Evolutionary conservation across 1,284 basidiomycete species (phyloP).

Genomic region (Coriolopsis trogii): DNA sequence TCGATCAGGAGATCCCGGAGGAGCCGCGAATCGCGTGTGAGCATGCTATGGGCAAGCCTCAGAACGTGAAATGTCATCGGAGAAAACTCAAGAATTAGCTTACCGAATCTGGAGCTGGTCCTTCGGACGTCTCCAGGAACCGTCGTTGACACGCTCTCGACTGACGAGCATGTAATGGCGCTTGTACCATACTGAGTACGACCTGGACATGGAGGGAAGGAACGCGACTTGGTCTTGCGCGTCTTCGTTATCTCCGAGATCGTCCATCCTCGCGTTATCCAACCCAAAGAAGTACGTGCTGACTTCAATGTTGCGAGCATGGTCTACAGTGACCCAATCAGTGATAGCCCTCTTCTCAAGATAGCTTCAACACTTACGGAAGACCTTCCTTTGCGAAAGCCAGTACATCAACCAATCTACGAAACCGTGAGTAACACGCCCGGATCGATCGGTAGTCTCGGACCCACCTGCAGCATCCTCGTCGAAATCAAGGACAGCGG

Average conservation of each 20-base stretch:
- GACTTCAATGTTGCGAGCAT: conserved; percentile 15
- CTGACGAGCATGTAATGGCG: conserved; percentile 49
- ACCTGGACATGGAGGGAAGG: conserved; percentile 47
- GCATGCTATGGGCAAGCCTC: conserved; percentile 17
- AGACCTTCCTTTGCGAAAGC: conserved; percentile 13
- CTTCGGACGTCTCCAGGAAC: conserved; percentile 19
- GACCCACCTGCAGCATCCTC: conserved; percentile 61
- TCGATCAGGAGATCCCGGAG: conserved; percentile 32
- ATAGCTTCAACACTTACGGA: conserved; percentile 6
- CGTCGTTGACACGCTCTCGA: conserved; percentile 37
- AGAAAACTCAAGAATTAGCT: conserved; percentile 1
- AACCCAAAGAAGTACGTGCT: conserved; percentile 4
- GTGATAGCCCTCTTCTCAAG: too few relatives aligned
- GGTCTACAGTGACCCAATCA: not conserved
- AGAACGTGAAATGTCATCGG: not conserved
- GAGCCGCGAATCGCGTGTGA: conserved; percentile 23
- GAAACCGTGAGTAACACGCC: not conserved
- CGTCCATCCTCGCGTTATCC: conserved; percentile 1
- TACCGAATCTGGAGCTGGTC: conserved; percentile 30
- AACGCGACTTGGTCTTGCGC: conserved; percentile 42
- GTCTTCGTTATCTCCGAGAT: conserved; percentile 27
- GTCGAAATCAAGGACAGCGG: conserved; percentile 59
- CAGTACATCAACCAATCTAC: conserved; percentile 25
- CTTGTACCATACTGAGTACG: conserved; percentile 54
- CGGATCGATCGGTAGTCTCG: conserved; percentile 29